Evolutionary conservation across 345 rosid genomes (phyloP).

Genomic region (Salix brachista): DNA sequence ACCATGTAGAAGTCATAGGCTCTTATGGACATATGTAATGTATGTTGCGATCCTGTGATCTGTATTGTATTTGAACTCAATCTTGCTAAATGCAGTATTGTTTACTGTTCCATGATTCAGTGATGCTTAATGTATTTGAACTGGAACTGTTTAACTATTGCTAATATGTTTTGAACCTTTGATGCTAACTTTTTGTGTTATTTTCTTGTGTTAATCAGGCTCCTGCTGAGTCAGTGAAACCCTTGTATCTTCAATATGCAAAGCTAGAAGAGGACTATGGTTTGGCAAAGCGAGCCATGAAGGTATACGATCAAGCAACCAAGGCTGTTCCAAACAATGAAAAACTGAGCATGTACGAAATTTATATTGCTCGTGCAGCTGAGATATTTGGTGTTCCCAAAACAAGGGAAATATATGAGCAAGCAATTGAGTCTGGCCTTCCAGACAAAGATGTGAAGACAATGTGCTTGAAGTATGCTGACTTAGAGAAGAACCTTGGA

Average conservation of each 20-base stretch:
- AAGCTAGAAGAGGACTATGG: conserved; percentile 96
- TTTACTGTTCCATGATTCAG: not conserved
- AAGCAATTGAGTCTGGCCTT: conserved; percentile 91
- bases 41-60: not conserved
- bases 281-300: conserved; percentile 94
- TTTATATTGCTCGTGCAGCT: conserved; percentile 88
- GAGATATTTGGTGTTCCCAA: conserved; percentile 93
- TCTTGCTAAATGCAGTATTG: not conserved
- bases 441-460: conserved; percentile 92
- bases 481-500: conserved; percentile 86
- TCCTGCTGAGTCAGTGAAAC: conserved; percentile 85
- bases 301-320: conserved; percentile 87
- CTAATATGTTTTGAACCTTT: not conserved
- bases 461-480: conserved; percentile 88
- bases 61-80: not conserved
- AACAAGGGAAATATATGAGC: conserved; percentile 93
- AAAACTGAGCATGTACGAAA: conserved; percentile 84
- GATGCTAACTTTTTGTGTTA: conserved; percentile 17
- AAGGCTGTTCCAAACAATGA: conserved; percentile 83
- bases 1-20: not conserved
- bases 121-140: not conserved
- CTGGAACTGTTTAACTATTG: not conserved
- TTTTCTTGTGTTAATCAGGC: conserved; percentile 45
- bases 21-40: not conserved
- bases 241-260: conserved; percentile 88